Evolutionary conservation across 495 filamentous ascomycete species (phyloP).

Genomic region (Tirmania nivea): DNA sequence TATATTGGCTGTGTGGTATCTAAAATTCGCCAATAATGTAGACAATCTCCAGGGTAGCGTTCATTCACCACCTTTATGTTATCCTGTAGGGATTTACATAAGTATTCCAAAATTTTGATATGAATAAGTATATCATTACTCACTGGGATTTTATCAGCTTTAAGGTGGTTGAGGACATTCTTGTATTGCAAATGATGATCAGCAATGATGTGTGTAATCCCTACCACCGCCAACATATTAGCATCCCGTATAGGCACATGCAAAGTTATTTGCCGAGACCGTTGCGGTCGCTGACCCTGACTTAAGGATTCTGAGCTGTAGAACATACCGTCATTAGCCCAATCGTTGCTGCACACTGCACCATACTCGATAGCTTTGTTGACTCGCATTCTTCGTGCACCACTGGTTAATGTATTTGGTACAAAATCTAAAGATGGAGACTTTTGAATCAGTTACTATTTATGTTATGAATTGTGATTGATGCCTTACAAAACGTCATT

Average conservation of each 20-base stretch:
- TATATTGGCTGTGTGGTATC: slow-evolving; percentile 39
- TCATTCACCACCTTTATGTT: slow-evolving; percentile 47
- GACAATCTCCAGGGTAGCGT: slow-evolving; percentile 57
- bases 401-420: slow-evolving; percentile 52
- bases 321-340: slow-evolving; percentile 20
- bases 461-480: neutral
- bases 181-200: slow-evolving; percentile 45
- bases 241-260: no score
- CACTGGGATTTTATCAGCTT: slow-evolving; percentile 28
- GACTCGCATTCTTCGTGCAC: slow-evolving; percentile 45
- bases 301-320: no score
- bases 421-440: slow-evolving; percentile 36
- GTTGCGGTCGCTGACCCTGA: no score
- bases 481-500: slow-evolving; percentile 32
- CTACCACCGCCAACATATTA: slow-evolving; percentile 7
- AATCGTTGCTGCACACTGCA: slow-evolving; percentile 38
- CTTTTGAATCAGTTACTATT: no score
- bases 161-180: slow-evolving; percentile 42
- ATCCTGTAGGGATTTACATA: slow-evolving; percentile 19
- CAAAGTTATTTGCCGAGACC: no score
- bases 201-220: slow-evolving; percentile 54
- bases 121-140: slow-evolving; percentile 15
- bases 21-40: slow-evolving; percentile 36
- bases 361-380: slow-evolving; percentile 56
- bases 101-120: slow-evolving; percentile 11